Base-by-base conservation (phyloP, 2,329 filamentous ascomycete genomes). In the Teratosphaeria nubilosa region DNA sequence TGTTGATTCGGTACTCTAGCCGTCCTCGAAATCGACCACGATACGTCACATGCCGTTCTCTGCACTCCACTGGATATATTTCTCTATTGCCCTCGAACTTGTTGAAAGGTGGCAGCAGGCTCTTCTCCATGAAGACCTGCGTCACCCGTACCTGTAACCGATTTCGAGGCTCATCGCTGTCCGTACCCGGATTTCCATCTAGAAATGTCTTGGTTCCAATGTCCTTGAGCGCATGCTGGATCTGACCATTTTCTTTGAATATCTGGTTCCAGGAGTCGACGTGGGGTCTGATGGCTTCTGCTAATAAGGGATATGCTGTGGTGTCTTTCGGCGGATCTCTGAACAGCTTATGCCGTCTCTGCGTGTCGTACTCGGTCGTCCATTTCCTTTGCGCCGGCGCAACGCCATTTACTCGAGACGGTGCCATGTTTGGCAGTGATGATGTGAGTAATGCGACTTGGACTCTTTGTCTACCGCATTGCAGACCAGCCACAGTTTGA, bases 261-360 rank as follows among this genome's bases (percentile, higher is more conserved):
- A 97, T 80, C 56, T 86, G 86, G 78, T 99, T 96, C 83, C 96
- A 99, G 6, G 94, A 94, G 69, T 96, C 86, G 67, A 97, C 87
- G 74, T 99, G 94, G 54, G 94, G 94, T 64, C 88, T 82, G 60
- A 97, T 86, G n/a, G 92, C 89, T 61, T 83, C 82, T 67, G 91
- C 87, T 53, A 99, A 83, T 24, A 88, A 82, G 14, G 94, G 94
- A 70, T 95, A 97, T 59, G 92, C 90, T 10, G 88, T 88, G 66
- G 84, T 87, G 71, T 97, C 91, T 69, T 83, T 87, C 0, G 94
- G 92, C 20, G 94, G 92, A 65, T 95, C 86, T 68, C 84, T 82
- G 74, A 99, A 99, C 24, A 99, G 87, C 56, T 88, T 82, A 70
- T 99, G 90, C 68, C 92, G 87, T 60, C 90, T 86, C 60, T 91